These are phyloP conservation scores for Globisporangium camurandrum DNA, from an alignment of 352 stramenopile genomes.

Conservation along the genomic window DNA sequence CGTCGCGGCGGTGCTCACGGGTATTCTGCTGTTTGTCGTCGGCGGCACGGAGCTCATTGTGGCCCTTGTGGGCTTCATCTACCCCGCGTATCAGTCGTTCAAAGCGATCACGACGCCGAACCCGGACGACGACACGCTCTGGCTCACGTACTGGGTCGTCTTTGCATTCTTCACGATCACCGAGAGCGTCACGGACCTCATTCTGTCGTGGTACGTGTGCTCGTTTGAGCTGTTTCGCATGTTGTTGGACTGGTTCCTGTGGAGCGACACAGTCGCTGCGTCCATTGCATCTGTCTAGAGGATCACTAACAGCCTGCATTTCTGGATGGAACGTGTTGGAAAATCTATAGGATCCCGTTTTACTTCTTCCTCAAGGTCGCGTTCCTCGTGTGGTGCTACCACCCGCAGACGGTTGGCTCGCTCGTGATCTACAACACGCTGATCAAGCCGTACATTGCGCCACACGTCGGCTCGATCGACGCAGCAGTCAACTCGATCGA, in stretches of 20 bases:
- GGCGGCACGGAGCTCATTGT: conserved; percentile 83
- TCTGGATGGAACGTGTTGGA: too few species aligned
- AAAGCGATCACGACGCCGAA: conserved; percentile 71
- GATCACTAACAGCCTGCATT: too few species aligned
- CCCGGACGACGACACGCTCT: conserved; percentile 84
- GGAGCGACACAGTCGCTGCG: too few species aligned
- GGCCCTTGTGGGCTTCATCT: conserved; percentile 79
- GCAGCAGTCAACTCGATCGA: too few species aligned
- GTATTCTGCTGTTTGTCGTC: conserved; percentile 71
- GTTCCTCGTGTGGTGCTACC: conserved; percentile 96
- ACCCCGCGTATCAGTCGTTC: conserved; percentile 80
- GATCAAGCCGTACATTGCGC: conserved; percentile 82
- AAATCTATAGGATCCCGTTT: too few species aligned
- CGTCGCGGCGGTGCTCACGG: conserved; percentile 28
- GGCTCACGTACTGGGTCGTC: conserved; percentile 97
- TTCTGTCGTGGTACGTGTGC: conserved; percentile 97
- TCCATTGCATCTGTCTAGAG: too few species aligned
- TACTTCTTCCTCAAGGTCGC: conserved; percentile 98
- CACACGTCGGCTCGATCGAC: conserved; percentile 76
- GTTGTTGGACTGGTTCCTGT: too few species aligned
- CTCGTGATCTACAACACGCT: conserved; percentile 96
- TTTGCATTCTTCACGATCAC: conserved; percentile 97
- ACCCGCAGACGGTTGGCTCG: conserved; percentile 93
- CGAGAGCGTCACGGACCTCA: conserved; percentile 94
- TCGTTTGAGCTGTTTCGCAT: too few species aligned